phyloP scores from a whole-genome alignment of 2,329 filamentous ascomycete species.

The Metarhizium brunneum region DNA sequence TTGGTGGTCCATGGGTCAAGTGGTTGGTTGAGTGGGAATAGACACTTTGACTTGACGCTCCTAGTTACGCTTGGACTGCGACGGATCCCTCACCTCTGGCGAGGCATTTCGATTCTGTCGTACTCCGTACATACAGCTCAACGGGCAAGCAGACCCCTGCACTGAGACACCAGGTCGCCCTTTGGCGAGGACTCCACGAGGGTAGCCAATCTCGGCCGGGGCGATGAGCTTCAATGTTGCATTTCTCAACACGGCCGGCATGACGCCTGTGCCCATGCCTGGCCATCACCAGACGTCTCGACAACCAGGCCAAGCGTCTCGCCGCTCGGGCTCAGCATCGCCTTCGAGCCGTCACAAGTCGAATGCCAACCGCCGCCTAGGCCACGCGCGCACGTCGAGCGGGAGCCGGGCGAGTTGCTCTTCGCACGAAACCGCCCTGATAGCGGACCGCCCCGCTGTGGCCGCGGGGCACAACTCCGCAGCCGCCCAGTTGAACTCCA shows the following conservation, averaged over 20 bases:
- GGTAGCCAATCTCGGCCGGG: not conserved
- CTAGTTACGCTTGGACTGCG: not conserved
- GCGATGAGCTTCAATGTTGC: conserved; percentile 2
- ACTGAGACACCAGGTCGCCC: not conserved
- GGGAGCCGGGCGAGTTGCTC: conserved; percentile 16
- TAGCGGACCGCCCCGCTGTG: conserved; percentile 19
- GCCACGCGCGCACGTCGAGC: conserved; percentile 22
- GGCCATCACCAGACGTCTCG: conserved; percentile 11
- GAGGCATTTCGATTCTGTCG: not conserved
- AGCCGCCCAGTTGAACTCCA: not conserved
- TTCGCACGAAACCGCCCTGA: conserved; percentile 14
- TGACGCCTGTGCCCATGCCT: conserved; percentile 17
- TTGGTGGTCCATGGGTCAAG: no score
- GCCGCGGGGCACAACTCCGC: conserved; percentile 6
- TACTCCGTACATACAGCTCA: not conserved
- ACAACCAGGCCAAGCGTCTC: not conserved
- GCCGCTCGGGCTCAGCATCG: not conserved
- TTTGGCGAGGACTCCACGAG: not conserved
- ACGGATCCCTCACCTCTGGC: not conserved
- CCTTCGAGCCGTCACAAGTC: not conserved
- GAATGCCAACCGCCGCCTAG: conserved; percentile 5
- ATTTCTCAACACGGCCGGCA: conserved; percentile 16
- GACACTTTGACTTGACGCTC: no score
- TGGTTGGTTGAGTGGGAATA: no score
- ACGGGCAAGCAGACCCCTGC: not conserved